phyloP scores from a whole-genome alignment of 192 early-diverging fungal genomes.

The Gonapodya sp. region DNA sequence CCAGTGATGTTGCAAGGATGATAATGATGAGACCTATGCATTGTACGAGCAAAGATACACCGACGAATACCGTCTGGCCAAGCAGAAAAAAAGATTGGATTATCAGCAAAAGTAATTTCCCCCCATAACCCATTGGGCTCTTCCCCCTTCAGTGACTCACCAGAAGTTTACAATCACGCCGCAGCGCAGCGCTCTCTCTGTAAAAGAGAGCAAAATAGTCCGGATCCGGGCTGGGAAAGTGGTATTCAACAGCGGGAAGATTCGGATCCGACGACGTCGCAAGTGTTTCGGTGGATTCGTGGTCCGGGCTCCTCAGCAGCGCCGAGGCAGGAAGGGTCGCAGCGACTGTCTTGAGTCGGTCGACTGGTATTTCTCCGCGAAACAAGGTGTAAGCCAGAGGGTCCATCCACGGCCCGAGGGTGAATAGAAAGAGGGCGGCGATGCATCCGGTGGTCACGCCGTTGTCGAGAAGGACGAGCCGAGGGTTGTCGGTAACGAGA shows the following conservation, averaged over 20 bases:
- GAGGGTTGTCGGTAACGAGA: neutral
- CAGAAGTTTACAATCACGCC: neutral
- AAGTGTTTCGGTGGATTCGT: neutral
- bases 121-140: too few species aligned
- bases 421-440: neutral
- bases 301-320: neutral
- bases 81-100: too few species aligned
- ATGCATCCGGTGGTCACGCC: neutral
- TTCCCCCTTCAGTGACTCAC: too few species aligned
- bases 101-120: too few species aligned
- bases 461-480: slow-evolving; percentile 3
- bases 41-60: neutral
- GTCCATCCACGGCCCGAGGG: neutral
- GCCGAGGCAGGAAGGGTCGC: neutral
- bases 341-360: neutral
- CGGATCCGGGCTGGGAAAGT: neutral
- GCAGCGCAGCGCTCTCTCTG: neutral
- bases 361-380: neutral
- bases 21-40: neutral
- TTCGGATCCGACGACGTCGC: neutral
- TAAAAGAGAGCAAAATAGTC: neutral
- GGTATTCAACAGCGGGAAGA: neutral
- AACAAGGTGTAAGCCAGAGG: neutral
- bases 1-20: neutral
- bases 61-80: neutral